Conservation (phyloP, 441 rosid genomes). For the Biscutella laevigata region DNA sequence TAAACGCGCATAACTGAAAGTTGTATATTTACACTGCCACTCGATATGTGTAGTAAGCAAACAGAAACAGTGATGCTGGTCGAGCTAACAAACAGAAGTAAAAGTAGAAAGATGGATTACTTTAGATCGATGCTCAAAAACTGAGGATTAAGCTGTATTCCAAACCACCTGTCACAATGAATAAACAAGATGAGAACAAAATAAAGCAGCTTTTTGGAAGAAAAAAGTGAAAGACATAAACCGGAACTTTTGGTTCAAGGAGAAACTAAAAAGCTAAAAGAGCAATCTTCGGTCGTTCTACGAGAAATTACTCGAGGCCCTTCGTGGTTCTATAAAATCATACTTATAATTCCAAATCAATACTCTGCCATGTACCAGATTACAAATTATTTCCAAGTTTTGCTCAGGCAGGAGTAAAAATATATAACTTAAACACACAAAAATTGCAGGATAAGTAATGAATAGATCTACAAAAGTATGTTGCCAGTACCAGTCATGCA, state of each 20-base stretch:
- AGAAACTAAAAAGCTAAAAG: background rate
- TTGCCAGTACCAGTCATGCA: conserved; percentile 62
- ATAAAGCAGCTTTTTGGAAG: background rate
- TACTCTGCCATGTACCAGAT: background rate
- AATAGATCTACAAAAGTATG: background rate
- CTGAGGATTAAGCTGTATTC: conserved; percentile 79
- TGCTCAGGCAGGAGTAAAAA: background rate
- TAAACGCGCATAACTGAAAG: background rate
- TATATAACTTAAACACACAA: background rate
- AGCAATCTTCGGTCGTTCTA: background rate
- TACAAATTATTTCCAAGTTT: background rate
- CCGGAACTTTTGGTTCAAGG: conserved; percentile 3
- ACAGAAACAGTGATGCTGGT: background rate
- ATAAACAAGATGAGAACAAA: conserved; percentile 10
- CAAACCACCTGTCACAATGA: conserved; percentile 70
- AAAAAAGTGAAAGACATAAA: conserved; percentile 6
- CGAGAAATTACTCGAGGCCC: background rate
- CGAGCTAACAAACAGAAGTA: background rate
- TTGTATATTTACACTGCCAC: background rate
- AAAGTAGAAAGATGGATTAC: conserved; percentile 33
- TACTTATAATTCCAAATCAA: background rate
- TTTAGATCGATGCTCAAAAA: conserved; percentile 77
- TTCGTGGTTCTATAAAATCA: background rate
- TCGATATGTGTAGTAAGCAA: background rate
- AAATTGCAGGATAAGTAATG: background rate